Conservation (phyloP, 1,284 basidiomycete genomes). For the Ceratobasidium sp. region DNA sequence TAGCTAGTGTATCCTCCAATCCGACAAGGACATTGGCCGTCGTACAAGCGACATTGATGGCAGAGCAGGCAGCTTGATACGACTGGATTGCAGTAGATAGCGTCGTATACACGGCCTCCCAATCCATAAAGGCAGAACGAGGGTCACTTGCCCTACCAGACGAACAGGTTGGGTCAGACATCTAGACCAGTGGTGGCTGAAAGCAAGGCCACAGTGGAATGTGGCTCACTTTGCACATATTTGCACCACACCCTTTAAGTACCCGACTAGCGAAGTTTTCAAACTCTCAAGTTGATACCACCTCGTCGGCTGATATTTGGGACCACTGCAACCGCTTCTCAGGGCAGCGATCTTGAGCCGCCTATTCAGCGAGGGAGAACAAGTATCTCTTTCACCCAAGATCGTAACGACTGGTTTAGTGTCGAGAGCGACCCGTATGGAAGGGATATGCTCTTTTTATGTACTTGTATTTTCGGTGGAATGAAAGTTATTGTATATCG, state of each 20-base stretch:
- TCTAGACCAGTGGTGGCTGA: no score
- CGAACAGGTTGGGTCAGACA: no score
- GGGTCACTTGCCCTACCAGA: no score
- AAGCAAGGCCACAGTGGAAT: no score
- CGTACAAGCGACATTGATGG: no score
- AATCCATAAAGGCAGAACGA: no score
- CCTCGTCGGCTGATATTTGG: slow-evolving; percentile 39
- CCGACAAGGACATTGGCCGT: neutral
- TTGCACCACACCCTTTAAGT: slow-evolving; percentile 13
- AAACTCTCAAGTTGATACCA: slow-evolving; percentile 34
- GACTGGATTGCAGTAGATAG: neutral
- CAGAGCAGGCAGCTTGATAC: no score
- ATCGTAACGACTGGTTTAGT: slow-evolving; percentile 36
- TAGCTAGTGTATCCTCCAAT: neutral
- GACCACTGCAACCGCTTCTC: slow-evolving; percentile 26
- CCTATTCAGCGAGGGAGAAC: slow-evolving; percentile 34
- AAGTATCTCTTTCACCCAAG: slow-evolving; percentile 39
- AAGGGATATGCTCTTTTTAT: slow-evolving; percentile 28
- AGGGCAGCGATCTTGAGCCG: slow-evolving; percentile 38
- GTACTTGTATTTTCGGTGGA: slow-evolving; percentile 2
- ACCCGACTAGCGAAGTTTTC: neutral
- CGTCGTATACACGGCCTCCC: no score
- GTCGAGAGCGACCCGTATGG: slow-evolving; percentile 39
- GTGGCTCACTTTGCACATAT: neutral
- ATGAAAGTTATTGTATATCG: neutral